These are phyloP conservation scores for Uncinocarpus reesii DNA, from an alignment of 2,329 filamentous ascomycete species.

Conservation along the genomic window DNA sequence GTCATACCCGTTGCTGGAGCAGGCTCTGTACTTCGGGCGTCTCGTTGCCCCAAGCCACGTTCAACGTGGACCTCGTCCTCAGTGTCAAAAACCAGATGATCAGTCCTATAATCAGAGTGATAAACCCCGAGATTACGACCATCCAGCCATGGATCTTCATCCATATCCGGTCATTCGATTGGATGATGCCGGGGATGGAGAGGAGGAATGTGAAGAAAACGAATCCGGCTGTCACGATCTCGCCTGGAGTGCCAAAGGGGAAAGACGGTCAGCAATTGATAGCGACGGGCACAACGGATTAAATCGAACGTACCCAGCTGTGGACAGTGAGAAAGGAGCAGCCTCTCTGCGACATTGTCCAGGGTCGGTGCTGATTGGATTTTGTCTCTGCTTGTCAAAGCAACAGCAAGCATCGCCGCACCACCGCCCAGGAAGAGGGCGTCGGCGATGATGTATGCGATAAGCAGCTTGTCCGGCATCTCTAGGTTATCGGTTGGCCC, in stretches of 20 bases:
- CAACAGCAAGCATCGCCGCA: conserved; percentile 43
- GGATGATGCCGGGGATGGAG: conserved; percentile 60
- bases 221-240: conserved; percentile 61
- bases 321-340: conserved; percentile 45
- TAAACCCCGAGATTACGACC: conserved; percentile 50
- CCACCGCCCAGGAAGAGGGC: conserved; percentile 45
- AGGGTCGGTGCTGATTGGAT: conserved; percentile 36
- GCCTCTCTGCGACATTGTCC: conserved; percentile 41
- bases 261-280: neutral
- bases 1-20: conserved; percentile 57
- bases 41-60: conserved; percentile 51
- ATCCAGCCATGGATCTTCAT: conserved; percentile 60
- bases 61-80: conserved; percentile 53
- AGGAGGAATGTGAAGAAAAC: conserved; percentile 60
- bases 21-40: conserved; percentile 51
- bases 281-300: neutral
- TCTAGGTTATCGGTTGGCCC: neutral
- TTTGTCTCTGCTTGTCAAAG: conserved; percentile 41
- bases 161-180: conserved; percentile 56
- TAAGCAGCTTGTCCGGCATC: conserved; percentile 45
- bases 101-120: conserved; percentile 56
- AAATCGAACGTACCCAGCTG: conserved; percentile 38
- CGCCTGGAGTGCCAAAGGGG: conserved; percentile 41
- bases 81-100: conserved; percentile 65
- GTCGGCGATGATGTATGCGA: conserved; percentile 43